Evolutionary conservation across 257 asterid species (phyloP).

Genomic region (Salvia miltiorrhiza): DNA sequence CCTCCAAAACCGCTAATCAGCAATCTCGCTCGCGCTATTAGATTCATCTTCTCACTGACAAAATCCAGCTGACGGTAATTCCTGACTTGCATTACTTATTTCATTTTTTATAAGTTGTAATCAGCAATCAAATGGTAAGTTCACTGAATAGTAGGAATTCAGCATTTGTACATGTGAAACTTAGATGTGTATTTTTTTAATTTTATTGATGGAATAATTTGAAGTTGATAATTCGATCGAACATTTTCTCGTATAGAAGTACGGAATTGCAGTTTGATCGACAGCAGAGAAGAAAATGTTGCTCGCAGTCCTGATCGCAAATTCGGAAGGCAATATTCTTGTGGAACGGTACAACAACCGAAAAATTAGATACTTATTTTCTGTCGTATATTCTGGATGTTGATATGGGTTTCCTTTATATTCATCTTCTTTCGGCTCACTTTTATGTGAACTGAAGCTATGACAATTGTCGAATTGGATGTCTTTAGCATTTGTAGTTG

Average conservation of each 20-base stretch:
- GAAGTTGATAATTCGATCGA: neutral
- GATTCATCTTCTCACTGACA: neutral
- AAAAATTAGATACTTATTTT: neutral
- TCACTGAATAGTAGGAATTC: neutral
- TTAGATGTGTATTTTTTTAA: neutral
- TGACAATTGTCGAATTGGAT: neutral
- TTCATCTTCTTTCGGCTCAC: neutral
- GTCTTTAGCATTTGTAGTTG: neutral
- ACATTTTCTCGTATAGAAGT: neutral
- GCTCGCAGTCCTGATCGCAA: conserved; percentile 81
- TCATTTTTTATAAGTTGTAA: neutral
- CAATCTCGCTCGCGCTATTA: neutral
- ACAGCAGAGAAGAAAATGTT: conserved; percentile 40
- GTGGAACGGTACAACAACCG: conserved; percentile 64
- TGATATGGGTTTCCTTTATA: conserved; percentile 2
- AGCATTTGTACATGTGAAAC: neutral
- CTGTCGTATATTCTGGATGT: neutral
- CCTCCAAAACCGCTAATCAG: neutral
- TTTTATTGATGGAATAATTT: neutral
- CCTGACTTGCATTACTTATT: neutral
- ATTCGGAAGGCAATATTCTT: conserved; percentile 91
- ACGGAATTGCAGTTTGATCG: neutral
- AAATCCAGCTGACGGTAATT: neutral
- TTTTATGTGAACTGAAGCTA: neutral
- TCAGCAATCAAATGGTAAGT: neutral